Percentiles rank a stretch among this genome's conserved stretches.
These are phyloP conservation scores for Podaxis pistillaris DNA, from an alignment of 768 basidiomycete species.

Conservation along the genomic window DNA sequence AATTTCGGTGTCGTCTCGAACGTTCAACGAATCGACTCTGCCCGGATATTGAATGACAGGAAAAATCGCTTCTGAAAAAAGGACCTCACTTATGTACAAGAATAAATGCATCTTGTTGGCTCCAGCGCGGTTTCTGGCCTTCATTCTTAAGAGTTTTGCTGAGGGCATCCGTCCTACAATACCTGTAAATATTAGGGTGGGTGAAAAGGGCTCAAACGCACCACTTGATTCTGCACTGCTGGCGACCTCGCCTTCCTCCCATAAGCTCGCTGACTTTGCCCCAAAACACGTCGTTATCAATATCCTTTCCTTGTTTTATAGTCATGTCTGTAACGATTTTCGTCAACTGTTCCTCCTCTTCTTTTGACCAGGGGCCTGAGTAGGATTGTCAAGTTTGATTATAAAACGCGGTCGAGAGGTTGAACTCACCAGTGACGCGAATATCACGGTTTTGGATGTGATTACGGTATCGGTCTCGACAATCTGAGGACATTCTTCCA, in stretches of 20 bases:
- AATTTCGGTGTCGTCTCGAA: constrained; percentile 79
- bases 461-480: constrained; percentile 84
- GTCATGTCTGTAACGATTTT: constrained; percentile 77
- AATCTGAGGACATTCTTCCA: constrained; percentile 76
- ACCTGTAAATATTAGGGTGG: not conserved
- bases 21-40: constrained; percentile 73
- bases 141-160: constrained; percentile 71
- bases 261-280: constrained; percentile 71
- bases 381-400: constrained; percentile 1
- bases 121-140: constrained; percentile 72
- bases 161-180: constrained; percentile 69
- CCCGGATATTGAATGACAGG: not conserved
- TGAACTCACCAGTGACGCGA: constrained; percentile 51
- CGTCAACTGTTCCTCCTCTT: constrained; percentile 75
- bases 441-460: constrained; percentile 69
- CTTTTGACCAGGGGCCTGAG: constrained; percentile 70
- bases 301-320: constrained; percentile 63
- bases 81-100: constrained; percentile 73
- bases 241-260: constrained; percentile 72
- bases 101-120: constrained; percentile 71
- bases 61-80: not conserved
- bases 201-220: constrained; percentile 24
- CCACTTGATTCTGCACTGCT: constrained; percentile 91
- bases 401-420: not conserved
- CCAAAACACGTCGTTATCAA: constrained; percentile 85